These are phyloP conservation scores for Rubia tinctorum DNA, from an alignment of 305 asterid genomes.

Conservation along the genomic window DNA sequence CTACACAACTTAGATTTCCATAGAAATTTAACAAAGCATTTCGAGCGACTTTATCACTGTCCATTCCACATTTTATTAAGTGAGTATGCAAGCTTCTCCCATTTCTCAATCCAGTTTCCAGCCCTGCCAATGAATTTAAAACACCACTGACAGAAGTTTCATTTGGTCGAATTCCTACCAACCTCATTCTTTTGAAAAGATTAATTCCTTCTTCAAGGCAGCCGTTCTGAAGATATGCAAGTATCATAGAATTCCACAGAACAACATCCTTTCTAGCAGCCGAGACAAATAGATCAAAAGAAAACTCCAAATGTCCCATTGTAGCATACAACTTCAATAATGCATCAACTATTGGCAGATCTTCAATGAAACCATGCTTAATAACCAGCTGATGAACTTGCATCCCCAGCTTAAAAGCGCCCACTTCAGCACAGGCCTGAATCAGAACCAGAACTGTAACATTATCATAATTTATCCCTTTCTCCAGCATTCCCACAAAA, in stretches of 20 bases:
- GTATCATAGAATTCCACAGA: constrained; percentile 32
- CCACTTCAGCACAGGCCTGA: constrained; percentile 26
- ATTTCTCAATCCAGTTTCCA: constrained; percentile 22
- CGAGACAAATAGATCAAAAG: constrained; percentile 21
- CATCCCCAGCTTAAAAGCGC: constrained; percentile 20
- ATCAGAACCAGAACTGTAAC: constrained; percentile 27
- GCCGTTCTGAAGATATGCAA: constrained; percentile 22
- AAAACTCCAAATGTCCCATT: constrained; percentile 20
- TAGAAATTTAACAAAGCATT: constrained; percentile 27
- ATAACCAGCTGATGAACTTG: constrained; percentile 29
- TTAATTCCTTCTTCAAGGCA: constrained; percentile 22
- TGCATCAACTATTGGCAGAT: constrained; percentile 22
- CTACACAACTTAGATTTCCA: constrained; percentile 17
- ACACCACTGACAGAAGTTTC: constrained; percentile 21
- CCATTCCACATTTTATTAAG: constrained; percentile 29
- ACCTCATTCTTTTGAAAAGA: constrained; percentile 19
- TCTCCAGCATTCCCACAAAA: constrained; percentile 22
- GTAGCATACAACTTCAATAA: constrained; percentile 24
- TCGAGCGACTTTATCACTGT: constrained; percentile 5
- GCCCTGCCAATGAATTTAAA: constrained; percentile 11
- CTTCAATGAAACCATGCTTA: constrained; percentile 19
- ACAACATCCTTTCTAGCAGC: constrained; percentile 22
- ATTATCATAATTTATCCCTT: constrained; percentile 22
- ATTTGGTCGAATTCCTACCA: constrained; percentile 22
- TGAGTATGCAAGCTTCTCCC: constrained; percentile 30